Base-by-base conservation (phyloP, 1,284 basidiomycete genomes). In the Hypsizygus ulmarius region DNA sequence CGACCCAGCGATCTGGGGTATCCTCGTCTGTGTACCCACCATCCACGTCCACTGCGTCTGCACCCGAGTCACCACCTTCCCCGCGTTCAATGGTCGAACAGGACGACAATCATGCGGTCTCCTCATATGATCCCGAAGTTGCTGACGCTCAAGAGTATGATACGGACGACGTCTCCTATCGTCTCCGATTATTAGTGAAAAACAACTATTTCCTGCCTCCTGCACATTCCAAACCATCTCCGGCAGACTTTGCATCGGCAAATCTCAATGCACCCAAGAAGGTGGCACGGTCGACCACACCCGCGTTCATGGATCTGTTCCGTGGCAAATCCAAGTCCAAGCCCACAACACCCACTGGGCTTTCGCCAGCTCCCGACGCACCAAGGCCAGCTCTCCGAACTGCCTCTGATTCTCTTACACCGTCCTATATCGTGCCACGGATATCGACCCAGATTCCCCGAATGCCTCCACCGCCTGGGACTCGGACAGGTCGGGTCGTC, bases 191-290 rank as follows among this genome's bases (percentile, higher is more conserved):
- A 42, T 78, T 91, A 36, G 82, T 91, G 47, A 87, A 84, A 63
- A 91, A 91, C 68, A 89, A 75, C 59, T 91, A 91, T 61, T 91
- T 87, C 61, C 78, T 91, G 33, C 88, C 88, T 4, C 89, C 88
- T 9, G 88, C 89, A 0, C 88, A 91, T 59, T 74, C 81, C 33
- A 91, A 91, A 60, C 88, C 88, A 2, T 79, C 77, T 7, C 78
- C 79, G 1, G 72, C 79, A 34, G 79, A 82, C 43, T 78, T 87
- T 50, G 73, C 78, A 10, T 62, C 68, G 0, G 44, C 65, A 5
- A 56, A 72, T 12, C 57, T 61, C 14, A 64, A 63, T 50, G 59
- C 67, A 45, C 57, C 68, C 15, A 82, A 77, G 57, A 72, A 71
- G 40, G 57, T 67, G 7, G 59, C 59, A 28, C 75, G 74, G 43